Evolutionary conservation across 1,139 yeast genomes (phyloP), one percentile per base, ranked within the genome.

Genomic region (Kodamaea sp.): DNA sequence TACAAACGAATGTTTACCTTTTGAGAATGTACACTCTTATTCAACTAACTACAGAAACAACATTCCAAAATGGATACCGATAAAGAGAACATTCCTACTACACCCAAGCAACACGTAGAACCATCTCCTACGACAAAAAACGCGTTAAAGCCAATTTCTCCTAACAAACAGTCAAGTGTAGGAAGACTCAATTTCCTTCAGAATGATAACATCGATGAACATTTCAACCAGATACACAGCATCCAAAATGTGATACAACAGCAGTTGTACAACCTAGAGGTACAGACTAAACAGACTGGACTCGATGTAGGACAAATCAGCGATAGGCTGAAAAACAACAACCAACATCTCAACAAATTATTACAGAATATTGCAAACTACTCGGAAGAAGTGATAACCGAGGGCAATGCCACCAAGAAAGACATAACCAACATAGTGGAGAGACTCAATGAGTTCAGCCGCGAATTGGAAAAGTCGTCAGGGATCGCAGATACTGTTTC

Each of bases 311-410:
- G 55, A 2, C 70, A 68, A 40, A 53, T 69, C 31, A 59, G 56
- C 14, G 71, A 66, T 29, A 45, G 74, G 27, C 70, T 64, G 63
- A 68, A 63, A 44, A 67, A 63, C 42, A 69, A 69, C 44, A 68
- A 69, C 47, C 63, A 57, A 37, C 51, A 63, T 42, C 59, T 69
- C 49, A 65, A 58, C 39, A 59, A 57, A 40, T 48, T 69, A 25
- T 55, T 69, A 13, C 55, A 38, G 16, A 61, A 60, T 31, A 55
- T 66, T 15, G 61, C 67, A 15, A 50, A 51, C 15, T 62, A 65
- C 47, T 57, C 68, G 3, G 52, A 55, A 19, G 69, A 64, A 29
- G 66, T 64, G 4, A 51, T 61, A 11, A 62, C 67, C 2, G 68
- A 63, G 31, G 68, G 69, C 1, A 61, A 59, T 43, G 69, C 68